These are phyloP conservation scores for Trichoderma sp. DNA, from an alignment of 2,329 filamentous ascomycete species.

Conservation along the genomic window DNA sequence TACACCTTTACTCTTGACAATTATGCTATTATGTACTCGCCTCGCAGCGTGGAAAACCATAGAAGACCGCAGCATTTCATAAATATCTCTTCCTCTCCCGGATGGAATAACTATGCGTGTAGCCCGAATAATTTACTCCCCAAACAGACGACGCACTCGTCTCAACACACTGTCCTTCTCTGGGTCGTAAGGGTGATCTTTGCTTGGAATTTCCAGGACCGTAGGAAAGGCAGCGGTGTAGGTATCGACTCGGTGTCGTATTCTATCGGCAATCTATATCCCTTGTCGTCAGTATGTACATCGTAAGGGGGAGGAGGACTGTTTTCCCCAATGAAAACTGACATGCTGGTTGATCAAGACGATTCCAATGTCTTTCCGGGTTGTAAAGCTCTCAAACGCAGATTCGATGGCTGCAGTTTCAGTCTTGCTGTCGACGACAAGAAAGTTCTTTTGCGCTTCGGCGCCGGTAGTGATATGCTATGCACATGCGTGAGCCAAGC, in stretches of 20 bases:
- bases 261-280: slow-evolving; percentile 82
- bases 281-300: slow-evolving; percentile 29
- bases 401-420: slow-evolving; percentile 84
- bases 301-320: not conserved
- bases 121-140: slow-evolving; percentile 55
- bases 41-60: not conserved
- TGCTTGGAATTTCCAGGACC: slow-evolving; percentile 94
- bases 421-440: slow-evolving; percentile 93
- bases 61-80: not conserved
- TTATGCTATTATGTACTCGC: not conserved
- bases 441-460: slow-evolving; percentile 94
- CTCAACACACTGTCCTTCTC: slow-evolving; percentile 98
- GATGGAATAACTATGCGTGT: not conserved
- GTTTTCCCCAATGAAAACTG: slow-evolving; percentile 36
- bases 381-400: slow-evolving; percentile 86
- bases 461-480: slow-evolving; percentile 90
- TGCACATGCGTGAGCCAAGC: slow-evolving; percentile 1
- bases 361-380: slow-evolving; percentile 94
- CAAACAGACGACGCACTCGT: slow-evolving; percentile 70
- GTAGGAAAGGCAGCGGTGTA: slow-evolving; percentile 97
- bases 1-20: not conserved
- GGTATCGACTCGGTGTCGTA: slow-evolving; percentile 85
- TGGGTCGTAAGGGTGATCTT: slow-evolving; percentile 97
- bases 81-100: not conserved
- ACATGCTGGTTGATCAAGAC: slow-evolving; percentile 98